A percentile compares a stretch with the other conserved stretches of the same genome.
Evolutionary conservation across 768 basidiomycete species (phyloP).

Genomic region (Peribolospora baueri): DNA sequence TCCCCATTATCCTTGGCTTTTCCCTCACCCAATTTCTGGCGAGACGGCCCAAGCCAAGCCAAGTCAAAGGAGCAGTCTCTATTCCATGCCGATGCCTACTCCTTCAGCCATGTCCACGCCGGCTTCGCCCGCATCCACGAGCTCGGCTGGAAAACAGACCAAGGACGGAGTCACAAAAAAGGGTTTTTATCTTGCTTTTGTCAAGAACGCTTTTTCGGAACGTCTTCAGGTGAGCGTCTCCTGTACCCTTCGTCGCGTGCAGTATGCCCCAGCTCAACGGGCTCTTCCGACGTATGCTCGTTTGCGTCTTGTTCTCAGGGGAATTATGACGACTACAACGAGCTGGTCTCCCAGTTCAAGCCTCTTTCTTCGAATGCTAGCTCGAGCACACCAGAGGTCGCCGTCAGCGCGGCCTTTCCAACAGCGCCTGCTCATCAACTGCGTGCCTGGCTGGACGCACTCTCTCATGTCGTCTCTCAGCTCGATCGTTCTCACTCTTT

Average conservation of each 20-base stretch:
- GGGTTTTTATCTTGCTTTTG: slow-evolving; percentile 62
- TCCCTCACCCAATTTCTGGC: too few relatives aligned
- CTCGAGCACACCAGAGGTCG: slow-evolving; percentile 19
- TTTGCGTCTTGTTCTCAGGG: slow-evolving; percentile 28
- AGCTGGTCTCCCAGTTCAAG: slow-evolving; percentile 62
- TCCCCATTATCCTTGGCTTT: too few relatives aligned
- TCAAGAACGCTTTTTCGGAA: slow-evolving; percentile 54
- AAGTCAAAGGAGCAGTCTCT: too few relatives aligned
- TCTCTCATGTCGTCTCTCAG: slow-evolving; percentile 77
- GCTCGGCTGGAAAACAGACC: too few relatives aligned
- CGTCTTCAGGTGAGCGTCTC: slow-evolving; percentile 36
- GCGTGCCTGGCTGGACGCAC: slow-evolving; percentile 55
- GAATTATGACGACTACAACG: slow-evolving; percentile 49
- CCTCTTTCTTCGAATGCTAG: slow-evolving; percentile 20
- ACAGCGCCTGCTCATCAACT: slow-evolving; percentile 28
- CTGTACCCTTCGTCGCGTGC: slow-evolving; percentile 2
- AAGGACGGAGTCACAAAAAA: slow-evolving; percentile 21
- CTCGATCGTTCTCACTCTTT: slow-evolving; percentile 54
- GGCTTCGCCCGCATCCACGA: too few relatives aligned
- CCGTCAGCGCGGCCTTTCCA: slow-evolving; percentile 14
- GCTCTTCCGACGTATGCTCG: not conserved
- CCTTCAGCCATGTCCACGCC: too few relatives aligned
- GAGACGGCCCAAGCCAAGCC: too few relatives aligned
- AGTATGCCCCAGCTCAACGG: slow-evolving; percentile 6
- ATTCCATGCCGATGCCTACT: too few relatives aligned